Evolutionary conservation across 768 basidiomycete genomes (phyloP).

Genomic region (Leccinellum rugosiceps): DNA sequence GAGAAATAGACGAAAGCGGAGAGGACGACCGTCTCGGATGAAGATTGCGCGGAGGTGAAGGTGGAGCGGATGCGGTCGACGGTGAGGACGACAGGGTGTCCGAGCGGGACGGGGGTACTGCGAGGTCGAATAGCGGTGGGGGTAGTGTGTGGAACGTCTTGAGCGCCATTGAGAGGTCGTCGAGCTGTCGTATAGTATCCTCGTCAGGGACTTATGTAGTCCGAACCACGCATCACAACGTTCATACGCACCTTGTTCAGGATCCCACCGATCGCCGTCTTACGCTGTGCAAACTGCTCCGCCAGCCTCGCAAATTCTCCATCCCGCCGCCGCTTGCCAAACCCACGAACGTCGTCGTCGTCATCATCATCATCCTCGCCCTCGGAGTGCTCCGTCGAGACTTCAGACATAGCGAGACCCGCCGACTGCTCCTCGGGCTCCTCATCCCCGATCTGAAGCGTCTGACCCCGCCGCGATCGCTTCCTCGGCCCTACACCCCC

Average conservation of each 20-base stretch:
- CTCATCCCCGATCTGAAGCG: slow-evolving; percentile 32
- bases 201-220: background rate
- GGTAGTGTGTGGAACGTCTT: slow-evolving; percentile 44
- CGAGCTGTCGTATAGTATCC: slow-evolving; percentile 19
- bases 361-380: slow-evolving; percentile 34
- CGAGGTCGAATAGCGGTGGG: slow-evolving; percentile 38
- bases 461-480: slow-evolving; percentile 32
- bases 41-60: slow-evolving; percentile 6
- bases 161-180: slow-evolving; percentile 32
- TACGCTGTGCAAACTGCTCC: slow-evolving; percentile 66
- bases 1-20: slow-evolving; percentile 4
- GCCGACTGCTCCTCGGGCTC: slow-evolving; percentile 17
- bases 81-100: slow-evolving; percentile 30
- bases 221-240: background rate
- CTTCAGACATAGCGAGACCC: slow-evolving; percentile 20
- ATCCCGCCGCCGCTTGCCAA: slow-evolving; percentile 54
- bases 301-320: slow-evolving; percentile 67
- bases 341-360: slow-evolving; percentile 49
- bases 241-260: slow-evolving; percentile 60
- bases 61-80: slow-evolving; percentile 21
- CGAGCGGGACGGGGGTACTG: slow-evolving; percentile 21
- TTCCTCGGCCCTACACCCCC: slow-evolving; percentile 17
- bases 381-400: slow-evolving; percentile 30
- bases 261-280: slow-evolving; percentile 63
- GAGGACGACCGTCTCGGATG: slow-evolving; percentile 4